Evolutionary conservation across 768 basidiomycete species (phyloP).

Genomic region (Harrya chromipes): DNA sequence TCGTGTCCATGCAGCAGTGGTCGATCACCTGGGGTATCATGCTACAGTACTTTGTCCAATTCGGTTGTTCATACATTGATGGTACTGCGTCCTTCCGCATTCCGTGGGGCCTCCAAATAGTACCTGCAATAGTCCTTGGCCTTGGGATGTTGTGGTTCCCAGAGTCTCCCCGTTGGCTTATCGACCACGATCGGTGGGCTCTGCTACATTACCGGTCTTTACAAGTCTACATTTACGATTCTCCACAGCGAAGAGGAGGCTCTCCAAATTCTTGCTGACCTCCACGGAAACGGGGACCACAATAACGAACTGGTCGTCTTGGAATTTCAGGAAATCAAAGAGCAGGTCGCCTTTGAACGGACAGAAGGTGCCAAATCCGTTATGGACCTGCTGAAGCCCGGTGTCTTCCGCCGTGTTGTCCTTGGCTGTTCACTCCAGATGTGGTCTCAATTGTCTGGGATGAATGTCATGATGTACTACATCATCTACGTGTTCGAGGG

Average conservation of each 20-base stretch:
- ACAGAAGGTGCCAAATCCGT: slow-evolving; percentile 71
- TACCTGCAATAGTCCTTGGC: slow-evolving; percentile 69
- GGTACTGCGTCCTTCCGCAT: slow-evolving; percentile 74
- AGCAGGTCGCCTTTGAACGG: slow-evolving; percentile 56
- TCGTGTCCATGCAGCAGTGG: slow-evolving; percentile 79
- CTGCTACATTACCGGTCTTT: background rate
- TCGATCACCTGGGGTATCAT: slow-evolving; percentile 78
- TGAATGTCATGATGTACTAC: slow-evolving; percentile 77
- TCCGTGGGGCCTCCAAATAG: slow-evolving; percentile 78
- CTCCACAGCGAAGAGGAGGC: slow-evolving; percentile 47
- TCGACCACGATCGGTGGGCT: slow-evolving; percentile 54
- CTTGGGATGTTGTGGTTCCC: slow-evolving; percentile 68
- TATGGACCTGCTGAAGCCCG: slow-evolving; percentile 60
- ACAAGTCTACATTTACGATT: background rate
- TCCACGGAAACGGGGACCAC: slow-evolving; percentile 60
- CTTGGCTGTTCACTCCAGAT: slow-evolving; percentile 72
- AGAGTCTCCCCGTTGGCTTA: slow-evolving; percentile 68
- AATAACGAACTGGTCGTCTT: slow-evolving; percentile 61
- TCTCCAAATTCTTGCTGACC: slow-evolving; percentile 67
- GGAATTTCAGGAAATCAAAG: slow-evolving; percentile 66
- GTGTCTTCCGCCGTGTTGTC: slow-evolving; percentile 66
- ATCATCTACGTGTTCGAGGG: slow-evolving; percentile 70
- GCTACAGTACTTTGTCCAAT: slow-evolving; percentile 72
- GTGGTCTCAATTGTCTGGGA: slow-evolving; percentile 75
- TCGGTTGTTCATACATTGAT: slow-evolving; percentile 66